phyloP scores from a whole-genome alignment of 2,329 filamentous ascomycete species.

The Monilinia aucupariae region DNA sequence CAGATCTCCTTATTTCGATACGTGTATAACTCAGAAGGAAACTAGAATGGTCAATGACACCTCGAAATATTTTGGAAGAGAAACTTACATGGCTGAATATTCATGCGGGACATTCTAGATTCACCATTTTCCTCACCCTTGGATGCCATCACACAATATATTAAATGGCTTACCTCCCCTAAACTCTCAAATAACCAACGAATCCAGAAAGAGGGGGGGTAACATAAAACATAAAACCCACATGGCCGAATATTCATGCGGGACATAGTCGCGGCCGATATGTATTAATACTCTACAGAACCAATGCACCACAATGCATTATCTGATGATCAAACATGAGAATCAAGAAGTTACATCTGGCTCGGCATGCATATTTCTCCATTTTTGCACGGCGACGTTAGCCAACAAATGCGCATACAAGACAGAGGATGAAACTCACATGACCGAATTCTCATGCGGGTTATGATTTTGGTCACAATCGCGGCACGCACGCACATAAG shows the following conservation, averaged over 20 bases:
- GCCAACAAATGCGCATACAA: not conserved
- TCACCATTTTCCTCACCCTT: too few species aligned
- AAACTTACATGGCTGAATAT: not conserved
- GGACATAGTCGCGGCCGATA: not conserved
- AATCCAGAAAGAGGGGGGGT: not conserved
- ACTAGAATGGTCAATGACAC: not conserved
- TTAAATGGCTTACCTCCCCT: not conserved
- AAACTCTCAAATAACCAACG: not conserved
- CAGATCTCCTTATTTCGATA: not conserved
- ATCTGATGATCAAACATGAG: too few species aligned
- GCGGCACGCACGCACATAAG: not conserved
- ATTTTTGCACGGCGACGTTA: not conserved
- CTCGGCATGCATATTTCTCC: not conserved
- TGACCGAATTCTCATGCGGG: conserved; percentile 7
- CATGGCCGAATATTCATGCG: conserved; percentile 6
- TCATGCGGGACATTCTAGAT: not conserved
- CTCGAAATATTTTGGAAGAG: too few species aligned
- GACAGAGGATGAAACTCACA: not conserved
- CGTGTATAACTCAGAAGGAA: not conserved
- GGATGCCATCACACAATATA: not conserved
- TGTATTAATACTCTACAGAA: not conserved
- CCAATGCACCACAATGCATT: not conserved
- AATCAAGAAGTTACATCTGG: not conserved
- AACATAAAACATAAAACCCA: not conserved
- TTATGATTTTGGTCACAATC: not conserved